Conservation (phyloP, 2,329 filamentous ascomycete species). For the Ceratocystis huliohia region DNA sequence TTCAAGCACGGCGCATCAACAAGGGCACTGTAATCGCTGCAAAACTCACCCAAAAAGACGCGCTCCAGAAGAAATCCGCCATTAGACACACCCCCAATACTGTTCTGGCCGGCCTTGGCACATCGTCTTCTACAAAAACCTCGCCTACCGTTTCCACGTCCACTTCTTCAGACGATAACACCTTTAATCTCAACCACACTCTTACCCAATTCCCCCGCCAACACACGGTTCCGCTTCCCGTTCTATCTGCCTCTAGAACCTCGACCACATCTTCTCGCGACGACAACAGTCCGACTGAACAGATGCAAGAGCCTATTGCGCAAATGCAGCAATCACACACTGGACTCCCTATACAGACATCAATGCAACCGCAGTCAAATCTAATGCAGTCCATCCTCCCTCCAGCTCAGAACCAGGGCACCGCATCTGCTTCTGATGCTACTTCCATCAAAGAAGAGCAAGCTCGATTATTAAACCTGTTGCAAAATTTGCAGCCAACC, state of each 20-base stretch:
- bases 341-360: conserved; percentile 3
- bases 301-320: conserved; percentile 7
- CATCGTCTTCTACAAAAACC: not conserved
- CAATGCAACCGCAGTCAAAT: conserved; percentile 10
- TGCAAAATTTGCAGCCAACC: conserved; percentile 43
- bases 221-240: conserved; percentile 12
- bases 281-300: not conserved
- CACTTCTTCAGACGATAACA: not conserved
- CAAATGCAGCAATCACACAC: conserved; percentile 16
- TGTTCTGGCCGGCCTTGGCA: not conserved
- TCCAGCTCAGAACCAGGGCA: conserved; percentile 3
- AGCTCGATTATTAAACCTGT: conserved; percentile 43
- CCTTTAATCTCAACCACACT: not conserved
- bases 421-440: conserved; percentile 4
- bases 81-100: not conserved
- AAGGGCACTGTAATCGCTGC: conserved; percentile 49
- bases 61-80: conserved; percentile 30
- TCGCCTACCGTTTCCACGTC: not conserved
- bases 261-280: not conserved
- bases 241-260: not conserved
- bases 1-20: conserved; percentile 48
- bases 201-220: not conserved
- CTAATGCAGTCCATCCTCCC: conserved; percentile 17
- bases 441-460: conserved; percentile 41
- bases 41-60: conserved; percentile 40